These are phyloP conservation scores for Apiosordaria backusii DNA, from an alignment of 495 filamentous ascomycete genomes.

Conservation along the genomic window DNA sequence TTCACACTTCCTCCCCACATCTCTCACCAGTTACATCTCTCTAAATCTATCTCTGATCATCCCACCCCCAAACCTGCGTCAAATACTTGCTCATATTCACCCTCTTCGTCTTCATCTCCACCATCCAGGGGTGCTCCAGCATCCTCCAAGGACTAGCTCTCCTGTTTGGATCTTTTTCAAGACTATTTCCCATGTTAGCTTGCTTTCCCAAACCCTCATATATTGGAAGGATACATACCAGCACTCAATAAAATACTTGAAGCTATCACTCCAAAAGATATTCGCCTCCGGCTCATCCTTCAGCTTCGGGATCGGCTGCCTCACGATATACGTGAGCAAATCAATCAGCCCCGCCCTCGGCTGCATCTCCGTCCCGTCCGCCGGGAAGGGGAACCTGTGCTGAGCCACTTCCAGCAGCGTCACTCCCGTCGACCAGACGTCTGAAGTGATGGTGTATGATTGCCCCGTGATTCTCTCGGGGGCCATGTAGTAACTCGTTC, in stretches of 20 bases:
- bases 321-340: constrained; percentile 92
- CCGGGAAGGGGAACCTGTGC: constrained; percentile 95
- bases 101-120: constrained; percentile 89
- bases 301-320: constrained; percentile 90
- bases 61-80: constrained; percentile 93
- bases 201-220: not conserved
- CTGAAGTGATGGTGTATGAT: constrained; percentile 95
- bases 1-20: too few relatives aligned
- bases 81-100: constrained; percentile 96
- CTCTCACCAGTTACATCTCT: too few relatives aligned
- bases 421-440: constrained; percentile 96
- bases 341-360: constrained; percentile 86
- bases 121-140: constrained; percentile 98
- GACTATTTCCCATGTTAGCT: constrained; percentile 45
- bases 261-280: constrained; percentile 90
- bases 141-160: constrained; percentile 95
- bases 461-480: constrained; percentile 96
- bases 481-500: constrained; percentile 98
- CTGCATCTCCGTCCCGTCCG: constrained; percentile 88
- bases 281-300: constrained; percentile 82
- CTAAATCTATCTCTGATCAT: constrained; percentile 43
- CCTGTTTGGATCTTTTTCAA: constrained; percentile 86
- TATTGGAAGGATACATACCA: constrained; percentile 65
- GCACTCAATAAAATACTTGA: constrained; percentile 99
- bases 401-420: constrained; percentile 96